Conservation (phyloP, 148 eudicot species). For the Chenopodium quinoa region DNA sequence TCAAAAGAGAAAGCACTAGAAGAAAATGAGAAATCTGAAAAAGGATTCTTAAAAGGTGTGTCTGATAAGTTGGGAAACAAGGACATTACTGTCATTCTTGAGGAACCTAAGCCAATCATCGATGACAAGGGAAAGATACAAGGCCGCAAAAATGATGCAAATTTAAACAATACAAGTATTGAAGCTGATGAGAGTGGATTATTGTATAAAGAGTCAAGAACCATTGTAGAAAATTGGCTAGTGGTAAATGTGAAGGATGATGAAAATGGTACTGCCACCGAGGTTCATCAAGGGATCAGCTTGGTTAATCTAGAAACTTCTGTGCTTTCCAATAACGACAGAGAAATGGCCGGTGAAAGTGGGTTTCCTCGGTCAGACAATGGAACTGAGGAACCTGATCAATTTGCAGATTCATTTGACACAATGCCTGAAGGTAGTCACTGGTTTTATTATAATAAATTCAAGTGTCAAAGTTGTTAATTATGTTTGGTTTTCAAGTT, state of each 20-base stretch:
- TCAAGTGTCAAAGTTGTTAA: background rate
- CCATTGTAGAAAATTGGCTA: conserved; percentile 19
- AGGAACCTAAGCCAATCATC: conserved; percentile 20
- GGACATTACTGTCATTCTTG: conserved; percentile 9
- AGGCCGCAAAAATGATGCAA: conserved; percentile 6
- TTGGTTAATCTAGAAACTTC: conserved; percentile 23
- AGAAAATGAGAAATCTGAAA: conserved; percentile 12
- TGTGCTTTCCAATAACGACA: conserved; percentile 21
- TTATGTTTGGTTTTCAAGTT: background rate
- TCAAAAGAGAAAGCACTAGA: conserved; percentile 1
- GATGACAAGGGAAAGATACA: conserved; percentile 1
- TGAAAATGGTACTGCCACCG: conserved; percentile 23
- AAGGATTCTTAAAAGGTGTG: background rate
- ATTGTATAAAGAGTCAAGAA: conserved; percentile 10
- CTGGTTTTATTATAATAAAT: background rate
- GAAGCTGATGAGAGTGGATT: conserved; percentile 8
- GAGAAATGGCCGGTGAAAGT: conserved; percentile 26
- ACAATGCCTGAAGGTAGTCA: conserved; percentile 29
- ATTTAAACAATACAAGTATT: background rate
- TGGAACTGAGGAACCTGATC: background rate
- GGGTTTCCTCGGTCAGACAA: conserved; percentile 12
- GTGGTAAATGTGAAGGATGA: conserved; percentile 27
- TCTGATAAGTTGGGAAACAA: conserved; percentile 9
- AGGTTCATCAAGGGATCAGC: conserved; percentile 18
- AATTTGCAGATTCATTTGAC: conserved; percentile 4